Evolutionary conservation across 2,329 filamentous ascomycete species (phyloP), one percentile per base, ranked within the genome.

Genomic region (Moelleriella libera): DNA sequence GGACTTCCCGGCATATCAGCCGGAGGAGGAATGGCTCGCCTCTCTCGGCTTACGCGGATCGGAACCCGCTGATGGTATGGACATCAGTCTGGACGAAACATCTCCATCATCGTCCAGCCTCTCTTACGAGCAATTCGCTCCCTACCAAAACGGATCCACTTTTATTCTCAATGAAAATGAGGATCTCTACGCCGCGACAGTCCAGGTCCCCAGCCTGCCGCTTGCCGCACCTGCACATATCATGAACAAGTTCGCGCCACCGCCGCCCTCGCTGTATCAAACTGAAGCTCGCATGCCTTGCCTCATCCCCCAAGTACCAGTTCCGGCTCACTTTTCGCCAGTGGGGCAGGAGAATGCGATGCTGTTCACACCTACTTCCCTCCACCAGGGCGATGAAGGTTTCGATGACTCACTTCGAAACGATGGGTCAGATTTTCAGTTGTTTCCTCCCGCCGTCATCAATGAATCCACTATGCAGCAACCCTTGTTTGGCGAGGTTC

Each of bases 261-360:
- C 68, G 45, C 62, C 66, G 31, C 69, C 73, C 45, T 63, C 49
- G 14, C 68, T 60, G 14, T 63, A 57, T 48, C 55, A 55, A 46
- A 43, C 50, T 12, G 40, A 12, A 12, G 32, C 32, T 37, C 12
- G 4, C 12, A 37, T 37, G 43, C 56, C 66, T 21, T 62, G 51
- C 31, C 47, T 52, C 12, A 46, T 52, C 9, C 53, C 54, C 5
- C 52, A 51, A 14, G 6, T 50, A 6, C 45, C 55, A 42, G 50
- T 49, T 53, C 52, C 66, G 32, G 65, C 71, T 30, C 81, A 85
- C 51, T 74, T 87, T 51, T 88, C 83, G 4, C 82, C 83, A 7
- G 71, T 72, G 47, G 83, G 80, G 5, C 82, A 86, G 55, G 73
- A 75, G 37, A 80, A 83, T 50, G 68, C 79, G 1, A 84, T 85